Conservation (phyloP, 148 eudicot genomes). For the Fagopyrum esculentum region DNA sequence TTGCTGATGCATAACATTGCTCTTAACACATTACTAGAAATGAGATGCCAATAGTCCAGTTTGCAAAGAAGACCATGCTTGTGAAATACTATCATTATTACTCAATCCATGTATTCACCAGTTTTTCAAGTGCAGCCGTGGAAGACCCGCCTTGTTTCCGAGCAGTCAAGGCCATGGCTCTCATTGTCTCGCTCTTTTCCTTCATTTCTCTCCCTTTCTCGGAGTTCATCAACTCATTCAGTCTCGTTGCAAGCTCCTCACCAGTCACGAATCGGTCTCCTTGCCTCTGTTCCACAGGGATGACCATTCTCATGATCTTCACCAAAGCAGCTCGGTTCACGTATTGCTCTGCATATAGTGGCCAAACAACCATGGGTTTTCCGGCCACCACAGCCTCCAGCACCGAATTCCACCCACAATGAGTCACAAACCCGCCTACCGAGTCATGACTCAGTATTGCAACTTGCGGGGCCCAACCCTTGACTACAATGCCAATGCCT, state of each 20-base stretch:
- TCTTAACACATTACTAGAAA: too few relatives aligned
- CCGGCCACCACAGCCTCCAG: conserved; percentile 24
- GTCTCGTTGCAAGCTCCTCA: conserved; percentile 8
- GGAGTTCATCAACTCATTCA: conserved; percentile 13
- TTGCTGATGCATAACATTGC: too few relatives aligned
- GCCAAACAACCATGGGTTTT: conserved; percentile 30
- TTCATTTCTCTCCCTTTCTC: conserved; percentile 11
- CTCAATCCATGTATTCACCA: conserved; percentile 1
- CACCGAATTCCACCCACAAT: conserved; percentile 33
- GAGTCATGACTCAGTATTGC: conserved; percentile 19
- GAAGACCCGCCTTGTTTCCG: conserved; percentile 12
- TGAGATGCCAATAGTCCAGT: not conserved
- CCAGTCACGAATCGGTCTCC: conserved; percentile 11
- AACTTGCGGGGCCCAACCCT: conserved; percentile 27
- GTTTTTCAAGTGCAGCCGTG: not conserved
- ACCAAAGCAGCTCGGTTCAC: conserved; percentile 22
- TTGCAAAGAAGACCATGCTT: too few relatives aligned
- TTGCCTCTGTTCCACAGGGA: conserved; percentile 8
- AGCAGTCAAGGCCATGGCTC: conserved; percentile 14
- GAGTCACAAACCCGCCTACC: conserved; percentile 29
- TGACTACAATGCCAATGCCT: conserved; percentile 20
- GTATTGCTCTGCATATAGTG: conserved; percentile 24
- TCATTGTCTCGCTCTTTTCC: conserved; percentile 10
- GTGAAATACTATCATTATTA: too few relatives aligned
- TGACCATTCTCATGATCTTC: conserved; percentile 23